These are phyloP conservation scores for Pyrenophora graminea DNA, from an alignment of 2,329 filamentous ascomycete species.

Conservation along the genomic window DNA sequence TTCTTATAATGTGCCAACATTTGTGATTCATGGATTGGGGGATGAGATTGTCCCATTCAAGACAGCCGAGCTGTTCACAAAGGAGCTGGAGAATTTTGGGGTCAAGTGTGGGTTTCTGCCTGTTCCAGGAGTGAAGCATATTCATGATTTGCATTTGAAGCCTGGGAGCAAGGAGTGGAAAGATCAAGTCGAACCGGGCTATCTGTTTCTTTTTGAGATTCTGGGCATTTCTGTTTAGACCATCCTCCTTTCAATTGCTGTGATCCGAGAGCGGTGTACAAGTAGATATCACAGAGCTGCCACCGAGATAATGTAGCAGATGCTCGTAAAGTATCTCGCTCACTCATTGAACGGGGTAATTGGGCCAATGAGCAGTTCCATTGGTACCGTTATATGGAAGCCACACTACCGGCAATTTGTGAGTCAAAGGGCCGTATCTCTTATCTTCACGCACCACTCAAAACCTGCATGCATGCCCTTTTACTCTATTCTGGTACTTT, in stretches of 20 bases:
- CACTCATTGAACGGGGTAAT: background rate
- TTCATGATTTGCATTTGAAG: slow-evolving; percentile 6
- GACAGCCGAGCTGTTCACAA: slow-evolving; percentile 4
- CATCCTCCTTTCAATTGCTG: background rate
- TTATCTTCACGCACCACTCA: slow-evolving; percentile 3
- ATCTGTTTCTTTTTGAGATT: slow-evolving; percentile 1
- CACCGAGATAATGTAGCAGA: background rate
- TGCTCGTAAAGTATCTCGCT: background rate
- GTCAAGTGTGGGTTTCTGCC: slow-evolving; percentile 3
- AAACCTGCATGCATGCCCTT: background rate
- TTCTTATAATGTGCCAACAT: slow-evolving; percentile 7
- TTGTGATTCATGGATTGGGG: slow-evolving; percentile 2
- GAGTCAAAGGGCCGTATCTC: background rate
- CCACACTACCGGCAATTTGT: background rate
- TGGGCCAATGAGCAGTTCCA: background rate
- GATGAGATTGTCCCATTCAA: slow-evolving; percentile 8
- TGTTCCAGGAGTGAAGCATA: slow-evolving; percentile 3
- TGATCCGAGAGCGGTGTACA: too few species aligned
- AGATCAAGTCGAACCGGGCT: slow-evolving; percentile 5
- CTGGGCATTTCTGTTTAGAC: background rate
- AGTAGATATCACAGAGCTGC: too few species aligned
- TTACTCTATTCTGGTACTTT: background rate
- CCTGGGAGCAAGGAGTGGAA: slow-evolving; percentile 4
- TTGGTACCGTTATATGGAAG: too few species aligned
- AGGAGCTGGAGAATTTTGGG: background rate